phyloP scores from a whole-genome alignment of 345 rosid genomes.

The Murraya paniculata region DNA sequence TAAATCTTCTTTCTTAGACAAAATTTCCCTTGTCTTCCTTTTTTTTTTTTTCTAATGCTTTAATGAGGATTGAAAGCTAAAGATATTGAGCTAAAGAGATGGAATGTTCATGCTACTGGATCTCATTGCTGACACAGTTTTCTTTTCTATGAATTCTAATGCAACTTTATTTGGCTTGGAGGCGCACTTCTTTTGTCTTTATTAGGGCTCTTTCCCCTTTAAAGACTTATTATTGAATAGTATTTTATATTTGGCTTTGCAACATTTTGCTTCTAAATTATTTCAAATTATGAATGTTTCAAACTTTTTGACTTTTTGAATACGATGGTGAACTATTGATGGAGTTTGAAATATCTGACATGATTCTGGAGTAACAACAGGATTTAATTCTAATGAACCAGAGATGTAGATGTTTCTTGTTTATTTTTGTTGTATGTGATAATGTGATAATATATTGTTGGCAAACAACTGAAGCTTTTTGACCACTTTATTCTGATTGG shows the following conservation, averaged over 20 bases:
- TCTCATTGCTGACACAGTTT: neutral
- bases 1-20: conserved; percentile 40
- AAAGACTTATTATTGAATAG: neutral
- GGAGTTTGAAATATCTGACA: neutral
- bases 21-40: conserved; percentile 2
- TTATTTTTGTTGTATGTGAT: neutral
- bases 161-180: neutral
- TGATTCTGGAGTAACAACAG: neutral
- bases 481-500: conserved; percentile 17
- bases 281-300: neutral
- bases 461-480: neutral
- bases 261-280: neutral
- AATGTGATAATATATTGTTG: conserved; percentile 11
- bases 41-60: conserved; percentile 1
- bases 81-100: neutral
- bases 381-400: neutral
- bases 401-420: neutral
- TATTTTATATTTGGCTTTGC: neutral
- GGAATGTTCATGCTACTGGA: neutral
- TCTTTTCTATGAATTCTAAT: neutral
- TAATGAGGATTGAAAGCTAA: conserved; percentile 9
- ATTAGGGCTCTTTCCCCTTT: neutral
- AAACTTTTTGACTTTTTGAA: neutral
- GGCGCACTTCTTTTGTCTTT: neutral
- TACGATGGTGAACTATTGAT: neutral